Base-by-base conservation (phyloP, 2,329 filamentous ascomycete species). In the Amauroascus niger region DNA sequence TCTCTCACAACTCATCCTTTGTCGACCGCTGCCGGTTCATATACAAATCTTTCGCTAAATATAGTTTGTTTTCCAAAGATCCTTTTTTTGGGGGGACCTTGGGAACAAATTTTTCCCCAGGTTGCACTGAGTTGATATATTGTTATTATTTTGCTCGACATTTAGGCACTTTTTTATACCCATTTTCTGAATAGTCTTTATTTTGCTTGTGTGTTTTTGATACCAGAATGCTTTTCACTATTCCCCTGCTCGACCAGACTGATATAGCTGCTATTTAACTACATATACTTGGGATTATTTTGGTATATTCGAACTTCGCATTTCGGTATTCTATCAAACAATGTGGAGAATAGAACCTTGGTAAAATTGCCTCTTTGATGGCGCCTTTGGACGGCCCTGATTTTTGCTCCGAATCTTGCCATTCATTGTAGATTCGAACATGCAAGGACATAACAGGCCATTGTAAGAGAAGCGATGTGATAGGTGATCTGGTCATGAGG, bases 61-160 rank as follows among this genome's bases (percentile, higher is more conserved):
- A n/a, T 39, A 5, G n/a, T 39, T 39, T 35, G 8, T 39, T n/a
- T 39, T 39, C 5, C 8, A 51, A 59, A 62, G 59, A 59, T 62
- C 59, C 48, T 1, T 24, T 41, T 49, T 37, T 30, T 20, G 47
- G 3, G 13, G n/a, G 11, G 9, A 41, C 22, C 33, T 30, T 35
- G 6, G 48, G 37, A 30, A 13, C n/a, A n/a, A 40, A 3, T 32
- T 39, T 7, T 9, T 45, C 28, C 13, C 49, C 49, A 26, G 14
- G 28, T 7, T 39, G 39, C 28, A 45, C 32, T 46, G 28, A 46
- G 16, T 33, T 16, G 6, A 24, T 26, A 18, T n/a, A 18, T 45
- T 30, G 3, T 16, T 45, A 5, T 7, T 3, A 11, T 43, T 51
- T 20, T 33, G 2, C 1, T 43, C 16, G 22, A 9, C 22, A 11